These are phyloP conservation scores for Aspergillus bridgeri DNA, from an alignment of 495 filamentous ascomycete genomes.

Conservation along the genomic window DNA sequence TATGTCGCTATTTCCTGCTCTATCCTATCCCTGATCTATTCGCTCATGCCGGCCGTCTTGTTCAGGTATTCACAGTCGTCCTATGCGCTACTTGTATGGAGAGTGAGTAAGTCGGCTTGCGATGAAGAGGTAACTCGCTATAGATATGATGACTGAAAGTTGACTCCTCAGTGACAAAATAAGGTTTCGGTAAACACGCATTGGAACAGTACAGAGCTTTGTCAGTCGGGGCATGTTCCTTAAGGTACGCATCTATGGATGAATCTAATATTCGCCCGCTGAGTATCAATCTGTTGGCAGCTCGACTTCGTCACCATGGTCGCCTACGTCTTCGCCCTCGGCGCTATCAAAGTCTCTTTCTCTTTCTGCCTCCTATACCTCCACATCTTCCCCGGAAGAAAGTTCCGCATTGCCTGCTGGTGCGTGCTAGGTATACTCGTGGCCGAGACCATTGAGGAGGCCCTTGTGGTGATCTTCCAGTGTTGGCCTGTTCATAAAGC, in stretches of 20 bases:
- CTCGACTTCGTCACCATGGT: conserved; percentile 22
- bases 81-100: conserved; percentile 16
- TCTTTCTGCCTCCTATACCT: conserved; percentile 26
- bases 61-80: conserved; percentile 21
- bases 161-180: conserved; percentile 19
- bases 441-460: conserved; percentile 17
- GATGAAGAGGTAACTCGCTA: not conserved
- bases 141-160: conserved; percentile 10
- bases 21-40: not conserved
- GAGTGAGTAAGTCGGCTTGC: conserved; percentile 14
- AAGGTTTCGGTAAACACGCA: conserved; percentile 24
- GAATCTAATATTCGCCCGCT: not conserved
- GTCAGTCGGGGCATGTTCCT: conserved; percentile 16
- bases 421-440: conserved; percentile 11
- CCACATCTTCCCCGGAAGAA: conserved; percentile 17
- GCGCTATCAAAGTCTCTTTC: conserved; percentile 24
- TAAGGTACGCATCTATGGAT: conserved; percentile 11
- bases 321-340: conserved; percentile 18
- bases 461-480: conserved; percentile 21
- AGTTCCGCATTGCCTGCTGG: conserved; percentile 17
- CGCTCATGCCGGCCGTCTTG: not conserved
- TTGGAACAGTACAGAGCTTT: conserved; percentile 10
- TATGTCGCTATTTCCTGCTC: not conserved
- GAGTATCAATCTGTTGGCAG: conserved; percentile 3
- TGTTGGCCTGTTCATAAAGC: conserved; percentile 23